Evolutionary conservation across 495 filamentous ascomycete species (phyloP).

Genomic region (Neurospora terricola): DNA sequence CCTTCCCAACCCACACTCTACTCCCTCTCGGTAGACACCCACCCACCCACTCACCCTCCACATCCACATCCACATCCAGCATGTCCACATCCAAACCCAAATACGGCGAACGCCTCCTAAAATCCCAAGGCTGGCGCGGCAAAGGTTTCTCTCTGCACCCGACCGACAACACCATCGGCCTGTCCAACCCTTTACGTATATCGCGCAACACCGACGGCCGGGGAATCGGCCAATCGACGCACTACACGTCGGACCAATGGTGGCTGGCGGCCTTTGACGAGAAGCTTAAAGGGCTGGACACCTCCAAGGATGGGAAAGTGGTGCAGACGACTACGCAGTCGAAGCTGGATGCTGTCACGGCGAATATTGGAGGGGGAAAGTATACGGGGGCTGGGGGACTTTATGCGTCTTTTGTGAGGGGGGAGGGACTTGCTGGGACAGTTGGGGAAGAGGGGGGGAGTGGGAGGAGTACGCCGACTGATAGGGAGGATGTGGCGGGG

Average conservation of each 20-base stretch:
- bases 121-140: constrained; percentile 70
- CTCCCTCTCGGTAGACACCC: neutral
- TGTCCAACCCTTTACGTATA: constrained; percentile 58
- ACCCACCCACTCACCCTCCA: neutral
- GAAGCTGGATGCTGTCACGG: constrained; percentile 41
- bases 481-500: neutral
- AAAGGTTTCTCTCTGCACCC: constrained; percentile 65
- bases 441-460: neutral
- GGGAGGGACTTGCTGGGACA: constrained; percentile 52
- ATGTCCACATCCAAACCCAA: neutral
- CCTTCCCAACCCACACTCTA: neutral
- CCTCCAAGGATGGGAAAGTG: constrained; percentile 34
- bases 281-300: constrained; percentile 61
- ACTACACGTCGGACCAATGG: constrained; percentile 61
- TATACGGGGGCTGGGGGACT: constrained; percentile 48
- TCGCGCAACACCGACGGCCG: constrained; percentile 57
- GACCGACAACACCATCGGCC: constrained; percentile 51
- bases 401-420: constrained; percentile 73
- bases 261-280: constrained; percentile 76
- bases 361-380: constrained; percentile 25
- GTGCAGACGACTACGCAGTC: constrained; percentile 40
- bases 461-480: neutral
- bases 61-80: neutral
- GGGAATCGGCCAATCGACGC: constrained; percentile 58
- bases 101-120: constrained; percentile 32